Base-by-base conservation (phyloP, 495 filamentous ascomycete genomes). In the Daldinia decipiens region DNA sequence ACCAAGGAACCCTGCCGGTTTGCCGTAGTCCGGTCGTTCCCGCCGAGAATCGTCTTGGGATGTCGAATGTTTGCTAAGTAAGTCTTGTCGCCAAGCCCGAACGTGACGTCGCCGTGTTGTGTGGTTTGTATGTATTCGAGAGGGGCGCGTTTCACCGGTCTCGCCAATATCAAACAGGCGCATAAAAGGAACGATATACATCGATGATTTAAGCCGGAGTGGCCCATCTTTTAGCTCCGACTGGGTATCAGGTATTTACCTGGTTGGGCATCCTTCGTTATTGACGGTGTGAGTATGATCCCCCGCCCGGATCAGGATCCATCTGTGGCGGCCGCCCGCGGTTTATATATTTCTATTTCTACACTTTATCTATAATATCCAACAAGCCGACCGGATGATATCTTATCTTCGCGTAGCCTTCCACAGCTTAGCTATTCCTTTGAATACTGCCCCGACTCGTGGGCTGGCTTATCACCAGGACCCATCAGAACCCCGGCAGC, bases 31-130 rank as follows among this genome's bases (percentile, higher is more conserved):
- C 17, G 19, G 9, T 21, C 43, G 3, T 11, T 21, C 2, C 19
- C 43, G 9, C 43, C 43, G 43, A 47, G 19, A 19, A 47, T 47
- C 17, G 68, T 47, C 31, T 71, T 67, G 17, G 72, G 72, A 13
- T 74, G 31, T 7, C 24, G 63, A 1, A 59, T 31, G 17, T 71
- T 74, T 2, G 72, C 64, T 8, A 74, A n/a, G 59, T 74, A 74
- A 19, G 68, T 68, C 50, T 60, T 59, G 19, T 71, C 64, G 40
- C 72, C 68, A 27, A 74, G 64, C 5, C 43, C 64, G 40, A 74
- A 74, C 32, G 59, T 51, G 50, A 74, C 68, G 27, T 62, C 60
- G 21, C 72, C 68, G 40, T 68, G 24, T 13, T 47, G 59, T 39
- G 67, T 68, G 0, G 67, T 71, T 21, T 67, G 67, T 13, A 63